phyloP scores from a whole-genome alignment of 2,329 filamentous ascomycete species.

The Fusarium cyanostomum region DNA sequence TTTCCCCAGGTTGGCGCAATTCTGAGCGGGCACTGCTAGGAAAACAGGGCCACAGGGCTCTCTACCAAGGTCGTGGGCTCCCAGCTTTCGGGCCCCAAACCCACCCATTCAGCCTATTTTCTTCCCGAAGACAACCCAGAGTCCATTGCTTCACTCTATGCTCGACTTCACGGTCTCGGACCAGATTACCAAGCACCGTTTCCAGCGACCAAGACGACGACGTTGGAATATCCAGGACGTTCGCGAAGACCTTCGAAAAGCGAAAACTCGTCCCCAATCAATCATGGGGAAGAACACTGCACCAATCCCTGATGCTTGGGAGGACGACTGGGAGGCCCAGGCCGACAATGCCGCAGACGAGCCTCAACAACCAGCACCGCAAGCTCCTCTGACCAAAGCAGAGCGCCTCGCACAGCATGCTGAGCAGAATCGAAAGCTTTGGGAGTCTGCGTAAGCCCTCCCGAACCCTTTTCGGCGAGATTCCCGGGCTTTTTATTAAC shows the following conservation, averaged over 20 bases:
- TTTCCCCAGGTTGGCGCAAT: slow-evolving; percentile 9
- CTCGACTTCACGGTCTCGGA: slow-evolving; percentile 28
- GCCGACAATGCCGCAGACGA: slow-evolving; percentile 67
- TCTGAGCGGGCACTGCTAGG: slow-evolving; percentile 3
- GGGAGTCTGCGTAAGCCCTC: slow-evolving; percentile 81
- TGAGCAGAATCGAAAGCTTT: slow-evolving; percentile 85
- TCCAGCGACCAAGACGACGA: slow-evolving; percentile 31
- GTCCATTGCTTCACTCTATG: slow-evolving; percentile 26
- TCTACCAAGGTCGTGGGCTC: slow-evolving; percentile 31
- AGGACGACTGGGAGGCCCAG: slow-evolving; percentile 85
- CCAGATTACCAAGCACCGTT: slow-evolving; percentile 19
- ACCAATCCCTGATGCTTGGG: slow-evolving; percentile 81
- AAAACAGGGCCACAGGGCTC: slow-evolving; percentile 14
- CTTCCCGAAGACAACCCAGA: slow-evolving; percentile 8
- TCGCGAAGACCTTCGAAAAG: neutral
- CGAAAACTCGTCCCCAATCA: slow-evolving; percentile 6
- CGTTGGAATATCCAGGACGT: slow-evolving; percentile 14
- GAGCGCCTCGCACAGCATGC: slow-evolving; percentile 83
- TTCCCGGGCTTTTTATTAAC: slow-evolving; percentile 13
- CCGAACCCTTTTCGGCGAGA: neutral
- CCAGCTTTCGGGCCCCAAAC: slow-evolving; percentile 24
- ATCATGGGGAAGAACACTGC: slow-evolving; percentile 57
- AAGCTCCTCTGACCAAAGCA: slow-evolving; percentile 69
- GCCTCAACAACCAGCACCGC: slow-evolving; percentile 47
- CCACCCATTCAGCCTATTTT: slow-evolving; percentile 31